phyloP scores from a whole-genome alignment of 2,329 filamentous ascomycete genomes.

The Pestalotiopsis sp. region DNA sequence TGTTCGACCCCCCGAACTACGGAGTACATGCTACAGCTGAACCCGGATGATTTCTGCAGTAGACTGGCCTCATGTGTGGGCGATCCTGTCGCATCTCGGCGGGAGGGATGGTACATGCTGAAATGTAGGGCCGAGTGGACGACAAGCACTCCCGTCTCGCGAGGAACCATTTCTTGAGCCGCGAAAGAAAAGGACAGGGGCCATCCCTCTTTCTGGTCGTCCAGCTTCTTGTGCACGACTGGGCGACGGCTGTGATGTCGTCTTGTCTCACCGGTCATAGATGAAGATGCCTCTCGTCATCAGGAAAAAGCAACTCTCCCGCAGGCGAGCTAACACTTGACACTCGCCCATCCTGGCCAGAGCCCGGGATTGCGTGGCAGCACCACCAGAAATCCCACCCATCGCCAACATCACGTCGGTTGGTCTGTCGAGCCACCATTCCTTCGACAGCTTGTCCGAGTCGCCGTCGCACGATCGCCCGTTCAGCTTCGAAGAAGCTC shows the following conservation, averaged over 20 bases:
- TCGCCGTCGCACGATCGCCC: not conserved
- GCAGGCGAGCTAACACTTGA: not conserved
- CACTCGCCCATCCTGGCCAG: not conserved
- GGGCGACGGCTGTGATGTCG: not conserved
- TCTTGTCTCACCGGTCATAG: conserved; percentile 8
- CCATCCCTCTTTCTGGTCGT: not conserved
- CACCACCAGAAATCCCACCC: not conserved
- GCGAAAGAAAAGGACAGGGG: not conserved
- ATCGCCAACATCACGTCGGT: not conserved
- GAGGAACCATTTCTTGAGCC: not conserved
- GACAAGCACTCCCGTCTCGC: not conserved
- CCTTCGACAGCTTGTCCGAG: not conserved
- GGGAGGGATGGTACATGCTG: not conserved
- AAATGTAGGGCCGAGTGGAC: conserved; percentile 8
- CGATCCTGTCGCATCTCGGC: not conserved
- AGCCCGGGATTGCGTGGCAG: not conserved
- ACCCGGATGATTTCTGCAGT: not conserved
- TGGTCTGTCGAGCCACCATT: not conserved
- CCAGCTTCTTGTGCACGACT: not conserved
- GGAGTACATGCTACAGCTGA: not conserved
- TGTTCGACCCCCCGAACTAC: not conserved
- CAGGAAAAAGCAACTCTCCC: not conserved
- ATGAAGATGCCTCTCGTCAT: conserved; percentile 2
- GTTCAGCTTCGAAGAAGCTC: not conserved
- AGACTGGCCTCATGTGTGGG: not conserved